A percentile compares a stretch with the other conserved stretches of the same genome.
Conservation (phyloP, 1,284 basidiomycete genomes). For the Microbotryomycetes sp. region DNA sequence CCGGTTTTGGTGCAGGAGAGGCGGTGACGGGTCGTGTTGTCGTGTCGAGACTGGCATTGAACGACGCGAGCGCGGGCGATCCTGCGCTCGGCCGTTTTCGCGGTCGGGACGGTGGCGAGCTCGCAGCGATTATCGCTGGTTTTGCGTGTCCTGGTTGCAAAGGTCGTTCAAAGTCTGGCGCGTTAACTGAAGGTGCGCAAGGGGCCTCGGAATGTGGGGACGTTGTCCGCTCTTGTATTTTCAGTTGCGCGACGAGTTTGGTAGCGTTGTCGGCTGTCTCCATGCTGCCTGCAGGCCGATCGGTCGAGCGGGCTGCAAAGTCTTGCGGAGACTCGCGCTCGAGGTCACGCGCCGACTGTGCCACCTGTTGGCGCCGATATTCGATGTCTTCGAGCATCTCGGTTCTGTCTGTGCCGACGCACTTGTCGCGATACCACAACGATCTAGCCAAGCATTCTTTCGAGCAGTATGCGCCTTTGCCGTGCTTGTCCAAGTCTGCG, state of each 20-base stretch:
- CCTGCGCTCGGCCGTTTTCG: not conserved
- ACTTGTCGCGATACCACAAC: slow-evolving; percentile 5
- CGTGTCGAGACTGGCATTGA: not conserved
- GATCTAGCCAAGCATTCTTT: slow-evolving; percentile 6
- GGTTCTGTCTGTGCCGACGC: slow-evolving; percentile 5
- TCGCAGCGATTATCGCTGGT: not conserved
- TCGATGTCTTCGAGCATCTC: slow-evolving; percentile 22
- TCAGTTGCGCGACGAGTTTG: slow-evolving; percentile 8
- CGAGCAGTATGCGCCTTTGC: slow-evolving; percentile 15
- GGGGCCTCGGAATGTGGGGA: not conserved
- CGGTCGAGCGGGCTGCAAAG: not conserved
- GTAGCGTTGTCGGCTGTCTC: not conserved
- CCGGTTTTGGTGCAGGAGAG: not conserved
- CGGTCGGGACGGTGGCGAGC: not conserved
- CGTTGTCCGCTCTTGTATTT: slow-evolving; percentile 12
- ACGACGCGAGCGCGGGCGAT: not conserved
- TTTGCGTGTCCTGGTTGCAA: not conserved
- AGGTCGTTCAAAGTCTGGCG: not conserved
- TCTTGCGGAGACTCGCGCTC: not conserved
- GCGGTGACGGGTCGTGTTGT: not conserved
- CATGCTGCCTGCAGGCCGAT: not conserved
- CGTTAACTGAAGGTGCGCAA: not conserved
- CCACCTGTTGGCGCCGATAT: slow-evolving; percentile 6
- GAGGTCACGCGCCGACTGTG: not conserved
- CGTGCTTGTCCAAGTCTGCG: not conserved